Evolutionary conservation across 2,329 filamentous ascomycete genomes (phyloP).

Genomic region (Coniochaeta sp.): DNA sequence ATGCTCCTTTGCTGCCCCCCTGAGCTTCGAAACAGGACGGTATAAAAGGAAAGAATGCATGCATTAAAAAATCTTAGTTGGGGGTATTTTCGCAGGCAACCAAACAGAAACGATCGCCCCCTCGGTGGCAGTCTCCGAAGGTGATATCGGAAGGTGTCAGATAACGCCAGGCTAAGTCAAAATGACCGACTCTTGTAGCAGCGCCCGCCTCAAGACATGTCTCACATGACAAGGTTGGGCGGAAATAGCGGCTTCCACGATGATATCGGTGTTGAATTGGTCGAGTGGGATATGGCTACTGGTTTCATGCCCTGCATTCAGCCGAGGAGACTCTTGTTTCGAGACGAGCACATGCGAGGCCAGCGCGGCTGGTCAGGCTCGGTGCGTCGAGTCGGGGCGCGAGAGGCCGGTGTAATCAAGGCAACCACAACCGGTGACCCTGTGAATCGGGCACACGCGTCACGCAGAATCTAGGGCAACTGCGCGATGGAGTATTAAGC

Average conservation of each 20-base stretch:
- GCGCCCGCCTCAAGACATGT: too few relatives aligned
- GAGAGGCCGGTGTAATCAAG: background rate
- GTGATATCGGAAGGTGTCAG: background rate
- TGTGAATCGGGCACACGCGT: too few relatives aligned
- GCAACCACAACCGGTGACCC: background rate
- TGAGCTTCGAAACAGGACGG: background rate
- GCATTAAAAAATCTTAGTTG: background rate
- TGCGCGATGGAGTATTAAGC: background rate
- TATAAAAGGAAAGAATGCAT: background rate
- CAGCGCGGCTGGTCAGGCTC: background rate
- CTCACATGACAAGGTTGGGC: too few relatives aligned
- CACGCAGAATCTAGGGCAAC: background rate
- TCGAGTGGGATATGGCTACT: too few relatives aligned
- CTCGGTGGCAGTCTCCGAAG: background rate
- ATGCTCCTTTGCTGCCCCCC: background rate
- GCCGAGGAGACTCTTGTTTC: too few relatives aligned
- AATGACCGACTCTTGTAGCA: too few relatives aligned
- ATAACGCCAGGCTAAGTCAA: background rate
- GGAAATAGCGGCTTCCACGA: too few relatives aligned
- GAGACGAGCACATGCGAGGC: too few relatives aligned
- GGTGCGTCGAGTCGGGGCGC: background rate
- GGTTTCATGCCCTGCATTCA: too few relatives aligned
- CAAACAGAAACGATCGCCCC: background rate
- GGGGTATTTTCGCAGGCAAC: background rate
- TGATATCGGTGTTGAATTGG: too few relatives aligned